Evolutionary conservation across 306 rosid genomes (phyloP), one percentile per base, ranked within the genome.

Genomic region (Fragaria iinumae): DNA sequence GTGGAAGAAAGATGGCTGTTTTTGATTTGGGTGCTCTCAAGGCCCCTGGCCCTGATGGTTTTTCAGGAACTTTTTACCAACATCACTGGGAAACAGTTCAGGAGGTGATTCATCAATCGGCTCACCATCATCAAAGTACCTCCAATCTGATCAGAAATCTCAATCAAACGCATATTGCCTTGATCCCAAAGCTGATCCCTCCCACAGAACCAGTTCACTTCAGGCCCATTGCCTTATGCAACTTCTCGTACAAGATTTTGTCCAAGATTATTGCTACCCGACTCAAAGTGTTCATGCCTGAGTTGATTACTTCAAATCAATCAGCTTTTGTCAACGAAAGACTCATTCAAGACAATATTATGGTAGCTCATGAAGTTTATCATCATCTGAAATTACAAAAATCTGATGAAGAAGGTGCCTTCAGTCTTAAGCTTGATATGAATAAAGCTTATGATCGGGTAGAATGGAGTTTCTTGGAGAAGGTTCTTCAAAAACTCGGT

Each of bases 91-190:
- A 68, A 1, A 44, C 6, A 12, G 18, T 48, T 2, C 52, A 48
- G 13, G 17, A 12, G 5, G 52, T 48, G 0, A 4, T 47, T 0
- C 17, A 12, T 0, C 16, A 12, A 48, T 48, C 52, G 3, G 52
- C 52, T 2, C 5, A 6, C 11, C 8, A 18, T 0, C 18, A 2
- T 1, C 0, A 16, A 4, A 4, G 11, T 2, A 4, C 18, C 12
- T 0, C 7, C 1, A 11, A 16, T 12, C 18, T 43, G 10, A 2
- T 41, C 41, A 6, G 3, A n/a, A 0, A 1, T 1, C 0, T 67
- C 0, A 39, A n/a, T 5, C 7, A 8, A 4, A 44, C 72, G 4
- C 0, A n/a, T 5, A 5, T 11, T 0, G 53, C 14, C 4, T 1
- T 67, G 10, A 67, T 67, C 8, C 36, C n/a, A 0, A 67, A 43